A percentile compares a stretch with the other conserved stretches of the same genome.
Evolutionary conservation across 441 rosid species (phyloP).

Genomic region (Capsella rubella): DNA sequence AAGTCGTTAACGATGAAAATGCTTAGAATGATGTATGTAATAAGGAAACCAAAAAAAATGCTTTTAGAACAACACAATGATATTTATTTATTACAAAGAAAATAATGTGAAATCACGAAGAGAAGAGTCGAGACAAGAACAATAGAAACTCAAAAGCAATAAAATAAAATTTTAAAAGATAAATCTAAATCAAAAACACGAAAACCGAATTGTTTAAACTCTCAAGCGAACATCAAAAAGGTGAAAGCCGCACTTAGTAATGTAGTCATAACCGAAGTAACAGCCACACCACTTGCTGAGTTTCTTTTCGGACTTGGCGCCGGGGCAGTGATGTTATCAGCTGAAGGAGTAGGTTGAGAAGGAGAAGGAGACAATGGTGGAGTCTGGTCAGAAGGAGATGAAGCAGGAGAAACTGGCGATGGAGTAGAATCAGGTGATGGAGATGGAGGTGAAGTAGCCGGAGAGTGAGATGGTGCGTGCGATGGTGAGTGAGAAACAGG

Average conservation of each 20-base stretch:
- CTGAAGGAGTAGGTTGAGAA: not conserved
- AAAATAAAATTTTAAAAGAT: slow-evolving; percentile 20
- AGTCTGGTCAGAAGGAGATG: slow-evolving; percentile 9
- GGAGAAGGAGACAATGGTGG: slow-evolving; percentile 26
- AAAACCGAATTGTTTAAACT: not conserved
- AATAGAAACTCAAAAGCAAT: slow-evolving; percentile 4
- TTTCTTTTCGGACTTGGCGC: slow-evolving; percentile 22
- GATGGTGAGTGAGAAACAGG: not conserved
- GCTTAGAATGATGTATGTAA: not conserved
- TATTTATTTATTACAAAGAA: slow-evolving; percentile 6
- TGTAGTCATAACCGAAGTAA: slow-evolving; percentile 33
- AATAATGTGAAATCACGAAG: slow-evolving; percentile 2
- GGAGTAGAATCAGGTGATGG: slow-evolving; percentile 17
- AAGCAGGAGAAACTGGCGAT: slow-evolving; percentile 18
- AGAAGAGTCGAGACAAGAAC: not conserved
- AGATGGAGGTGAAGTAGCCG: slow-evolving; percentile 5
- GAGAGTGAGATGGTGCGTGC: slow-evolving; percentile 17
- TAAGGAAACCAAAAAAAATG: not conserved
- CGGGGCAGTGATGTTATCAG: slow-evolving; percentile 5
- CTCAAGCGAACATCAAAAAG: slow-evolving; percentile 24
- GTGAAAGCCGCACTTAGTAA: slow-evolving; percentile 15
- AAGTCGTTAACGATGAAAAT: too few relatives aligned
- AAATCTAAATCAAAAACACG: not conserved
- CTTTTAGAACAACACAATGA: not conserved
- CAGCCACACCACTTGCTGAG: slow-evolving; percentile 32